phyloP scores from a whole-genome alignment of 78 protist genomes.

The Parvularia atlantis region DNA sequence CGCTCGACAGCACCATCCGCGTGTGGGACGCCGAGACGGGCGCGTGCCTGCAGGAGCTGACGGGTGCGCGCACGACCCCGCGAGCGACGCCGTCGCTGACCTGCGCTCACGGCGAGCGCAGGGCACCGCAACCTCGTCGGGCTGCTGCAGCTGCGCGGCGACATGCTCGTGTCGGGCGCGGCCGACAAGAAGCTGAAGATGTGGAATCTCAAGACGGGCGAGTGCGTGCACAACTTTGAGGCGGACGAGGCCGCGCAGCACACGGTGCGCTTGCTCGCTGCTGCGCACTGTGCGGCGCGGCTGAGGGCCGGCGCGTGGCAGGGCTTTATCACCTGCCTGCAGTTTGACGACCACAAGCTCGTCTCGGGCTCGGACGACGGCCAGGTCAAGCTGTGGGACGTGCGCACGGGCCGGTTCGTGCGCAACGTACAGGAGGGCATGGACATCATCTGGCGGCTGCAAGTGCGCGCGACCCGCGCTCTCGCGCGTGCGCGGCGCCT shows the following conservation, averaged over 20 bases:
- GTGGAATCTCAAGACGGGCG: slow-evolving; percentile 25
- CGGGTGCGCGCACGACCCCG: too few species aligned
- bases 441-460: too few species aligned
- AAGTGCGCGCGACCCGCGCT: too few species aligned
- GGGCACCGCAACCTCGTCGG: slow-evolving; percentile 14
- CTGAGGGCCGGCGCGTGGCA: slow-evolving; percentile 35
- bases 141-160: slow-evolving; percentile 17
- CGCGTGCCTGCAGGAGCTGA: not conserved
- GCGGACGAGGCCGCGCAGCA: slow-evolving; percentile 68
- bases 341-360: slow-evolving; percentile 67
- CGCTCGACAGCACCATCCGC: slow-evolving; percentile 12
- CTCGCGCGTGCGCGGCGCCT: too few species aligned
- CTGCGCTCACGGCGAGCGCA: too few species aligned
- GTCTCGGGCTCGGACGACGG: slow-evolving; percentile 70
- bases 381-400: slow-evolving; percentile 53
- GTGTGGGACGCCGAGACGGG: slow-evolving; percentile 26
- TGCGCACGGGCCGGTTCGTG: slow-evolving; percentile 32
- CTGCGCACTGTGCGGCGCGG: not conserved
- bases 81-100: not conserved
- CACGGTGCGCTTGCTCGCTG: slow-evolving; percentile 33
- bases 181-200: slow-evolving; percentile 13
- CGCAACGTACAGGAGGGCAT: too few species aligned
- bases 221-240: slow-evolving; percentile 58
- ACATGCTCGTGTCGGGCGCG: slow-evolving; percentile 9
- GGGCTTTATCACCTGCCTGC: slow-evolving; percentile 74